phyloP scores from a whole-genome alignment of 2,329 filamentous ascomycete species.

The Phoma sp. region DNA sequence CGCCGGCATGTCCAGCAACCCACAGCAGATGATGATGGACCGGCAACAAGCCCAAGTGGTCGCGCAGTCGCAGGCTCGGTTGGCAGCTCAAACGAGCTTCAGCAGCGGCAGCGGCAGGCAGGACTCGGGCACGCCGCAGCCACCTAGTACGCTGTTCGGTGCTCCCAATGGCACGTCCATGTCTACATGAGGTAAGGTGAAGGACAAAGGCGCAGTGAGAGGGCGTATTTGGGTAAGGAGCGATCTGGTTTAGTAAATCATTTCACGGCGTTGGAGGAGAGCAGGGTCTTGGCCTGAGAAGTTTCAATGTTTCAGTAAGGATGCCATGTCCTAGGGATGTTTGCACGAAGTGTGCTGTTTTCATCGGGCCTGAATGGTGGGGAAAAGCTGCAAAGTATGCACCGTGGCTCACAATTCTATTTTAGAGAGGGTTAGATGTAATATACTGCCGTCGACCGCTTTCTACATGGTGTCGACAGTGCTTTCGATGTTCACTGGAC shows the following conservation, averaged over 20 bases:
- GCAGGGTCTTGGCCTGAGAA: not conserved
- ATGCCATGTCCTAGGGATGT: not conserved
- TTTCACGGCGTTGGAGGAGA: conserved; percentile 22
- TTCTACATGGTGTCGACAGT: not conserved
- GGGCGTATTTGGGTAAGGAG: not conserved
- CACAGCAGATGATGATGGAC: conserved; percentile 46
- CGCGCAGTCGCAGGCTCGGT: conserved; percentile 44
- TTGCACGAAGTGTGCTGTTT: conserved; percentile 4
- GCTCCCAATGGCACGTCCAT: conserved; percentile 35
- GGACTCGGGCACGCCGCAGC: conserved; percentile 47
- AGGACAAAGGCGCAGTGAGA: too few relatives aligned
- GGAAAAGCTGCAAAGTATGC: too few relatives aligned
- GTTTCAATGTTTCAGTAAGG: conserved; percentile 2
- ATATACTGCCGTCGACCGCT: not conserved
- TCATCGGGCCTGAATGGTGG: not conserved
- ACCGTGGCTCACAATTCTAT: conserved; percentile 1
- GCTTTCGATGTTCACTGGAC: not conserved
- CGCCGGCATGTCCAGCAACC: conserved; percentile 27
- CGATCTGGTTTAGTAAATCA: conserved; percentile 25
- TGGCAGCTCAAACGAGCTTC: conserved; percentile 45
- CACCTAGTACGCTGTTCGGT: conserved; percentile 37
- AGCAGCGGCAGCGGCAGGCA: conserved; percentile 28
- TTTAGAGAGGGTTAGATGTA: conserved; percentile 5
- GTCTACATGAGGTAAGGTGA: conserved; percentile 21
- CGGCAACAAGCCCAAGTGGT: conserved; percentile 40